Percentiles rank a stretch among this genome's conserved stretches.
Conservation (phyloP, 1,284 basidiomycete species). For the Sporisorium iseilematis-ciliati region DNA sequence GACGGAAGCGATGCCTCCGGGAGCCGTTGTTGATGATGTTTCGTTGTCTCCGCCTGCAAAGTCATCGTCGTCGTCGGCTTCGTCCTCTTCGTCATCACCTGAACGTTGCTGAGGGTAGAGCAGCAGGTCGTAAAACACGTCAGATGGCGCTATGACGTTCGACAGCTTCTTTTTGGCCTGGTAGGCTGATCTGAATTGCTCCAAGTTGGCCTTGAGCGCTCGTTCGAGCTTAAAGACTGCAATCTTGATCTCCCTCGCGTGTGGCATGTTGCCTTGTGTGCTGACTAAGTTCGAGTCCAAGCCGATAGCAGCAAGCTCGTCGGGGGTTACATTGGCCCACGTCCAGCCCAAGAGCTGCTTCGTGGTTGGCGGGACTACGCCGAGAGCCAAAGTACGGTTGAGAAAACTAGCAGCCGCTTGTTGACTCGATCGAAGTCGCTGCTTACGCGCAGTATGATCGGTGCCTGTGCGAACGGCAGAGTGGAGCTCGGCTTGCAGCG, state of each 20-base stretch:
- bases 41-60: slow-evolving; percentile 18
- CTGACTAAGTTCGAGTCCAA: slow-evolving; percentile 5
- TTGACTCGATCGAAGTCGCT: slow-evolving; percentile 23
- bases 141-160: slow-evolving; percentile 10
- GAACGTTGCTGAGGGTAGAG: slow-evolving; percentile 19
- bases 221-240: slow-evolving; percentile 59
- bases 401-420: slow-evolving; percentile 37
- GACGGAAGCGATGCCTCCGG: slow-evolving; percentile 29
- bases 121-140: slow-evolving; percentile 53
- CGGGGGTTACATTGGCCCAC: slow-evolving; percentile 4
- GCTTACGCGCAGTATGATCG: slow-evolving; percentile 26
- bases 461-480: slow-evolving; percentile 15
- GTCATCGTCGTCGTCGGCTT: slow-evolving; percentile 56
- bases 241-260: slow-evolving; percentile 60
- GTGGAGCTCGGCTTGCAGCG: slow-evolving; percentile 46
- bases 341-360: slow-evolving; percentile 23
- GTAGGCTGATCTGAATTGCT: slow-evolving; percentile 46
- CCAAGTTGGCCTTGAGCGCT: slow-evolving; percentile 46
- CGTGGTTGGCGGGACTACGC: slow-evolving; percentile 39
- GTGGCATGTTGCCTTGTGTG: slow-evolving; percentile 5
- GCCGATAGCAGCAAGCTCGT: slow-evolving; percentile 15
- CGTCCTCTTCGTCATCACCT: slow-evolving; percentile 24
- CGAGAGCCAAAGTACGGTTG: slow-evolving; percentile 18
- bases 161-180: slow-evolving; percentile 13
- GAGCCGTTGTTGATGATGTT: slow-evolving; percentile 3